phyloP scores from a whole-genome alignment of 108 stramenopile species.

The Pseudonitzschia multistriata region DNA sequence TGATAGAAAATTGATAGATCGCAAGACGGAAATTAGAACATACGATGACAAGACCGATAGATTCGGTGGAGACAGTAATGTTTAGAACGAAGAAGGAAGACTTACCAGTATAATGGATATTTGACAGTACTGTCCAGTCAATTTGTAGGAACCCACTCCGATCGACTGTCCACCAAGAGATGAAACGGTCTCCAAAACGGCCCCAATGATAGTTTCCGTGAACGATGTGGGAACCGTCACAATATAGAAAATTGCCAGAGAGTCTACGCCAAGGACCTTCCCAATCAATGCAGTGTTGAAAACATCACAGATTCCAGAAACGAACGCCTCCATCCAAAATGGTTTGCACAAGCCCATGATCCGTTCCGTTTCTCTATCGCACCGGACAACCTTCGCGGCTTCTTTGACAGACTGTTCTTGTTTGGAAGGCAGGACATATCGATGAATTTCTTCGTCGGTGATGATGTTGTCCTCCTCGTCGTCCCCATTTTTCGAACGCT shows the following conservation, averaged over 20 bases:
- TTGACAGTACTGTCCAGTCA: conserved; percentile 17
- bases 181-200: background rate
- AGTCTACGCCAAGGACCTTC: background rate
- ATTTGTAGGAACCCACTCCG: conserved; percentile 14
- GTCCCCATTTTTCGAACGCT: background rate
- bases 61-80: background rate
- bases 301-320: background rate
- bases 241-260: conserved; percentile 10
- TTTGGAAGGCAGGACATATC: background rate
- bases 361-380: background rate
- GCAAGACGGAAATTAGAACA: background rate
- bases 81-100: background rate
- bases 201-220: conserved; percentile 2
- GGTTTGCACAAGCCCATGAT: conserved; percentile 6
- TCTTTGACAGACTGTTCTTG: background rate
- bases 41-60: background rate
- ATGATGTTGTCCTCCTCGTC: conserved; percentile 4
- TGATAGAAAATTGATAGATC: background rate
- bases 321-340: background rate
- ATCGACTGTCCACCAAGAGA: background rate
- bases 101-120: conserved; percentile 9
- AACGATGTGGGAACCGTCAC: background rate
- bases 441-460: conserved; percentile 7
- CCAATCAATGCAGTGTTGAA: background rate
- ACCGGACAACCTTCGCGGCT: background rate